Conservation (phyloP, 1,139 yeast genomes). For the Candida tetrigidarum region DNA sequence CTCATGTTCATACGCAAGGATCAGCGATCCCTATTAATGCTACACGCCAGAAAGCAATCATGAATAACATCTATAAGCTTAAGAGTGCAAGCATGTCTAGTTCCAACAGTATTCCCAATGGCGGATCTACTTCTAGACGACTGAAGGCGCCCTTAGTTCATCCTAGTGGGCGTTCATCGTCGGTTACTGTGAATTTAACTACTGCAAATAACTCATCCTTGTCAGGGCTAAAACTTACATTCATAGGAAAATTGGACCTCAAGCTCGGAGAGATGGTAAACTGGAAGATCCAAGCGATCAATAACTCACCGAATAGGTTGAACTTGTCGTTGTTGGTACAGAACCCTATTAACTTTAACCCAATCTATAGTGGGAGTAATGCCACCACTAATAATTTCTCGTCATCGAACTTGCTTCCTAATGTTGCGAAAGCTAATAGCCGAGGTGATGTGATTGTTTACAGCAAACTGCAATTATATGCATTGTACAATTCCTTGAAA, state of each 20-base stretch:
- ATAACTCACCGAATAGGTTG: conserved; percentile 52
- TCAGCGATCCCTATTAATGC: conserved; percentile 13
- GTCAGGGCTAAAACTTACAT: conserved; percentile 60
- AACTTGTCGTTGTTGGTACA: conserved; percentile 47
- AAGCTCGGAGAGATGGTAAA: conserved; percentile 61
- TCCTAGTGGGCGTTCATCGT: conserved; percentile 34
- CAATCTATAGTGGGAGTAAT: conserved; percentile 18
- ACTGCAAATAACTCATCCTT: conserved; percentile 35
- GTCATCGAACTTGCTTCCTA: conserved; percentile 14
- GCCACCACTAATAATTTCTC: conserved; percentile 14
- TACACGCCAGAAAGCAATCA: conserved; percentile 24
- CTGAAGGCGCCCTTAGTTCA: conserved; percentile 19
- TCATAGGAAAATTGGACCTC: conserved; percentile 65
- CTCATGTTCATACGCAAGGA: conserved; percentile 28
- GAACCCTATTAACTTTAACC: conserved; percentile 28
- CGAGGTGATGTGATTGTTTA: conserved; percentile 23
- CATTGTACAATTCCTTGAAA: conserved; percentile 41
- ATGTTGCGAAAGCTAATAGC: conserved; percentile 3
- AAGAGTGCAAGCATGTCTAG: conserved; percentile 18
- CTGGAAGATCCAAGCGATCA: conserved; percentile 73
- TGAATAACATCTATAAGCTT: conserved; percentile 23
- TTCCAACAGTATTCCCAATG: conserved; percentile 8
- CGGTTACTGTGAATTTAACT: conserved; percentile 48
- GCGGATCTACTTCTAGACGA: conserved; percentile 11
- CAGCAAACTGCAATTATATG: conserved; percentile 28